Base-by-base conservation (phyloP, 2,329 filamentous ascomycete species). In the Zasmidium angulare region DNA sequence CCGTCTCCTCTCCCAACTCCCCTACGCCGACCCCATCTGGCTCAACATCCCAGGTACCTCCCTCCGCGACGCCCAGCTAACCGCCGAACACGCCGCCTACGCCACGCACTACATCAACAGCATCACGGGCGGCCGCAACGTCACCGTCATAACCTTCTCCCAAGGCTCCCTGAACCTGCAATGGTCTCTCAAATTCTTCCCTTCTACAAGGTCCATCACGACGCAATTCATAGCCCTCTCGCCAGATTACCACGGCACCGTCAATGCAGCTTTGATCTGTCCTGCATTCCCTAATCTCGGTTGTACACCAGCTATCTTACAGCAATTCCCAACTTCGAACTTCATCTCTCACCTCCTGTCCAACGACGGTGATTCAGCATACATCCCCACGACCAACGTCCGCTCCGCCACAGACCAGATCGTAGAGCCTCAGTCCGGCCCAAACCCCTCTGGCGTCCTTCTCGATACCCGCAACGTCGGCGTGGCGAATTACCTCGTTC, bases 121-220 rank as follows among this genome's bases (percentile, higher is more conserved):
- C 31, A 70, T 82, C 61, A 76, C 73, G n/a, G n/a, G n/a, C 47
- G 61, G 65, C 48, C 63, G 68, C 17, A 74, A 78, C 20, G 71
- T 82, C 6, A 72, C 75, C 19, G 72, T 84, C 20, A 69, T 85
- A n/a, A 76, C 75, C 14, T 86, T 80, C 81, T 84, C 81, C 0
- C 82, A 86, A 69, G 83, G 83, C 17, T 79, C 78, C 50, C 71
- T 86, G 1, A 73, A 82, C 59, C 74, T 78, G 0, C 84, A 86
- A 67, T 86, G 83, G 84, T 81, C 79, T 0, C 73, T 83, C 62
- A 84, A 84, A 63, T 85, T 83, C 73, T 85, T 80, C 80, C 81
- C 81, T 0, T 81, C 78, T 1, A 81, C 79, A 1, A 76, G 78
- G 2, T 63, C 61, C 1, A 70, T 73, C 0, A 76, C 81, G 1